Evolutionary conservation across 352 stramenopile species (phyloP).

Genomic region (Blastocystis sp.): DNA sequence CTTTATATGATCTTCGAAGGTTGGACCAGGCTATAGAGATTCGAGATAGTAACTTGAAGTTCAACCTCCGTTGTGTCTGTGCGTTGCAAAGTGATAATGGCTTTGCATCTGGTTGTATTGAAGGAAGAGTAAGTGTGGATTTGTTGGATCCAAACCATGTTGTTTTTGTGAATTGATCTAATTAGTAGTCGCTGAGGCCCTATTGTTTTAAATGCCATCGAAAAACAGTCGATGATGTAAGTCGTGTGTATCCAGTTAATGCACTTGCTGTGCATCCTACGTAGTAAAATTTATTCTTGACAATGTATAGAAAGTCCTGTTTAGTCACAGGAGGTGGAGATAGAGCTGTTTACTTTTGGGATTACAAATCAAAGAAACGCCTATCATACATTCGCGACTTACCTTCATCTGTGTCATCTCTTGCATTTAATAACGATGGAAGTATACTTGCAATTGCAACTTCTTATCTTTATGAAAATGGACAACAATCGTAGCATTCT

Average conservation of each 20-base stretch:
- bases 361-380: conserved; percentile 82
- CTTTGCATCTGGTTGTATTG: conserved; percentile 78
- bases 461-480: conserved; percentile 83
- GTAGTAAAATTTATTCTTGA: background rate
- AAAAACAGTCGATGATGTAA: conserved; percentile 76
- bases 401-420: conserved; percentile 73
- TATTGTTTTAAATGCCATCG: conserved; percentile 84
- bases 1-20: conserved; percentile 77
- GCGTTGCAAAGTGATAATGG: conserved; percentile 74
- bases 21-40: conserved; percentile 73
- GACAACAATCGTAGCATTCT: conserved; percentile 75
- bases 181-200: conserved; percentile 68
- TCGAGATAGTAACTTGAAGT: conserved; percentile 79
- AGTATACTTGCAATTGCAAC: conserved; percentile 78
- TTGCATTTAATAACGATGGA: conserved; percentile 82
- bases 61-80: conserved; percentile 77
- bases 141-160: conserved; percentile 73
- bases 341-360: conserved; percentile 79
- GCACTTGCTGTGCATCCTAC: conserved; percentile 78
- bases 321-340: conserved; percentile 81
- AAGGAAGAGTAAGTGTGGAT: conserved; percentile 79
- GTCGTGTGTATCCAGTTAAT: conserved; percentile 79
- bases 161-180: background rate
- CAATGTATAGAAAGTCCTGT: conserved; percentile 72
- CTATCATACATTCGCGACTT: conserved; percentile 75